phyloP scores from a whole-genome alignment of 108 stramenopile species.

The Nitzschia sp. region DNA sequence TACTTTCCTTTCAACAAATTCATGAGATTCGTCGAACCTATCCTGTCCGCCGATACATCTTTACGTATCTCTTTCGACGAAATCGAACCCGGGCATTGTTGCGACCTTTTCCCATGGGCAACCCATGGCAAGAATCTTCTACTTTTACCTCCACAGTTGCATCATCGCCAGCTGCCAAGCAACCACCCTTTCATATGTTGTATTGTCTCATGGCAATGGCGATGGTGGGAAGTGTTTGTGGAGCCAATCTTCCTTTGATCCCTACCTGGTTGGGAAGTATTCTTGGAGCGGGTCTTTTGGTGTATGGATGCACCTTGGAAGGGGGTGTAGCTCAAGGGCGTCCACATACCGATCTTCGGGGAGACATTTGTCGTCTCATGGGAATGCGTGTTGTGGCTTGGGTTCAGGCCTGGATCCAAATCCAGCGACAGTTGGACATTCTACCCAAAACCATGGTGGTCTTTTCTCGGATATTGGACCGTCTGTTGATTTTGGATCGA shows the following conservation, averaged over 20 bases:
- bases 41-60: slow-evolving; percentile 62
- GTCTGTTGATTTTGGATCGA: slow-evolving; percentile 81
- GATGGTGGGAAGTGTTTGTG: slow-evolving; percentile 66
- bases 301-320: slow-evolving; percentile 48
- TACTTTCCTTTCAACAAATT: slow-evolving; percentile 58
- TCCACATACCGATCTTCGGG: slow-evolving; percentile 28
- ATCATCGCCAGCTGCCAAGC: slow-evolving; percentile 65
- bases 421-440: slow-evolving; percentile 65
- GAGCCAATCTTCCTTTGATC: slow-evolving; percentile 76
- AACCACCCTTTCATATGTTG: slow-evolving; percentile 59
- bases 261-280: slow-evolving; percentile 80
- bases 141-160: slow-evolving; percentile 32
- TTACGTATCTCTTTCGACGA: slow-evolving; percentile 29
- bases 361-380: slow-evolving; percentile 76
- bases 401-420: slow-evolving; percentile 49
- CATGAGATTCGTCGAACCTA: slow-evolving; percentile 53
- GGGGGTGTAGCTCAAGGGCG: background rate
- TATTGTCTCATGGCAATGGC: slow-evolving; percentile 69
- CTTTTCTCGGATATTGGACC: slow-evolving; percentile 68
- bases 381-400: slow-evolving; percentile 79
- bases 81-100: slow-evolving; percentile 21
- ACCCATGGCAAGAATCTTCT: no score
- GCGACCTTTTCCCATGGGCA: slow-evolving; percentile 53
- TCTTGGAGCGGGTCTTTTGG: slow-evolving; percentile 65
- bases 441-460: slow-evolving; percentile 61